Evolutionary conservation across 1,284 basidiomycete species (phyloP), one percentile per base, ranked within the genome.

Genomic region (Boletus mariae): DNA sequence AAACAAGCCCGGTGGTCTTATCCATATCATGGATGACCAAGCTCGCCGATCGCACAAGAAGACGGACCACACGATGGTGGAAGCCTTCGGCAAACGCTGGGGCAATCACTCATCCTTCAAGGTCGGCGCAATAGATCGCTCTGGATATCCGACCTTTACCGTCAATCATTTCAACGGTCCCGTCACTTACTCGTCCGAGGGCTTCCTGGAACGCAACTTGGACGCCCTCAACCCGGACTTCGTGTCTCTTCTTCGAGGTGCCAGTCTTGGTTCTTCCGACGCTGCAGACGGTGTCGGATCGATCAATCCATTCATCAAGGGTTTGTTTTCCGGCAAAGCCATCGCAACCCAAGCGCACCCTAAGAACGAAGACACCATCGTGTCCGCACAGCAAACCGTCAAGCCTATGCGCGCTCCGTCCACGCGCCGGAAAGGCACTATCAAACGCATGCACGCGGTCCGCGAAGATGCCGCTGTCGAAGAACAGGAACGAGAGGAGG

Each of bases 11-110:
- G 92, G 93, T 13, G 96, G 97, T 4, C 78, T 99, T 31, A 86
- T 98, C 49, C 92, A 96, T 67, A 98, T 98, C 71, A 93, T 98
- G 86, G 95, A 98, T 67, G 96, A 99, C 66, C 94, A 98, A 71
- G 90, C 94, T 10, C 80, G 88, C 15, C 80, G 90, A 40, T 80
- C 83, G 57, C 86, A 90, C 34, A 94, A 94, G 74, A 96, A 95
- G 83, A 94, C 87, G 7, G 92, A 98, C 64, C 80, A 87, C 53
- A 93, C 90, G 4, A 97, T 98, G 93, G 84, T 96, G 15, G 93
- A 98, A 60, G 92, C 94, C 0, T 94, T 98, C 67, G 78, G 82
- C 51, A 98, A 98, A 73, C 84, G 94, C 4, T 98, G 94, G 92
- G 90, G 86, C 5, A 96, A 93, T 63, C 94, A 98, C 66, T 82